Evolutionary conservation across 768 basidiomycete genomes (phyloP).

Genomic region (Amanita phalloides): DNA sequence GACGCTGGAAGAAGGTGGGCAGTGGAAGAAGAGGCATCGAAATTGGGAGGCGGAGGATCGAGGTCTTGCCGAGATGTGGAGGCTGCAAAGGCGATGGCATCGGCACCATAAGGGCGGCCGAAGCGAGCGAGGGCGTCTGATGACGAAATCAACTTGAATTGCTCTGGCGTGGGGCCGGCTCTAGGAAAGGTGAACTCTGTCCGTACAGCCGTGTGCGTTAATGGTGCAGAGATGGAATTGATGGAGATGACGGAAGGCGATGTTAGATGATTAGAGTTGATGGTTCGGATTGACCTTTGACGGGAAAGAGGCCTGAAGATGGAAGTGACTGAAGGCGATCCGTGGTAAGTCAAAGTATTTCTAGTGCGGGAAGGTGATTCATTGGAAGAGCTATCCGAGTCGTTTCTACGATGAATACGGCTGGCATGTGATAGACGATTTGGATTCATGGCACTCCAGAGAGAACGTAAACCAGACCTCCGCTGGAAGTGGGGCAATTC

Average conservation of each 20-base stretch:
- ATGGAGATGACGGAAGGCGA: slow-evolving; percentile 66
- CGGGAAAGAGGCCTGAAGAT: slow-evolving; percentile 40
- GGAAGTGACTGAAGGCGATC: slow-evolving; percentile 24
- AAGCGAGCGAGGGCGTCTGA: slow-evolving; percentile 58
- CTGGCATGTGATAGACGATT: slow-evolving; percentile 24
- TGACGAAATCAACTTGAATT: slow-evolving; percentile 59
- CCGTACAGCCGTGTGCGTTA: slow-evolving; percentile 61
- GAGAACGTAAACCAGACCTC: slow-evolving; percentile 38
- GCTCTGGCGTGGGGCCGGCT: slow-evolving; percentile 50
- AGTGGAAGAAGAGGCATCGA: slow-evolving; percentile 22
- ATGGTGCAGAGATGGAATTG: slow-evolving; percentile 64
- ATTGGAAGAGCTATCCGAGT: slow-evolving; percentile 17
- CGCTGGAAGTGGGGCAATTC: slow-evolving; percentile 13
- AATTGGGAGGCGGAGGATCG: slow-evolving; percentile 48
- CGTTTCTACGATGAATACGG: slow-evolving; percentile 14
- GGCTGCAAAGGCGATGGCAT: slow-evolving; percentile 55
- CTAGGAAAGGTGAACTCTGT: slow-evolving; percentile 65
- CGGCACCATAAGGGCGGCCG: slow-evolving; percentile 67
- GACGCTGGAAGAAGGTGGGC: slow-evolving; percentile 3
- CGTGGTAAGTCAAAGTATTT: slow-evolving; percentile 18
- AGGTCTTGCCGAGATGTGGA: slow-evolving; percentile 34
- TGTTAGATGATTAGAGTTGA: slow-evolving; percentile 32
- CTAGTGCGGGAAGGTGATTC: slow-evolving; percentile 15
- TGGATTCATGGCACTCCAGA: slow-evolving; percentile 16
- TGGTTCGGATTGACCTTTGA: slow-evolving; percentile 31